Percentiles rank a stretch among this genome's conserved stretches.
Evolutionary conservation across 2,329 filamentous ascomycete species (phyloP).

Genomic region (Sclerotinia sclerotiorum): DNA sequence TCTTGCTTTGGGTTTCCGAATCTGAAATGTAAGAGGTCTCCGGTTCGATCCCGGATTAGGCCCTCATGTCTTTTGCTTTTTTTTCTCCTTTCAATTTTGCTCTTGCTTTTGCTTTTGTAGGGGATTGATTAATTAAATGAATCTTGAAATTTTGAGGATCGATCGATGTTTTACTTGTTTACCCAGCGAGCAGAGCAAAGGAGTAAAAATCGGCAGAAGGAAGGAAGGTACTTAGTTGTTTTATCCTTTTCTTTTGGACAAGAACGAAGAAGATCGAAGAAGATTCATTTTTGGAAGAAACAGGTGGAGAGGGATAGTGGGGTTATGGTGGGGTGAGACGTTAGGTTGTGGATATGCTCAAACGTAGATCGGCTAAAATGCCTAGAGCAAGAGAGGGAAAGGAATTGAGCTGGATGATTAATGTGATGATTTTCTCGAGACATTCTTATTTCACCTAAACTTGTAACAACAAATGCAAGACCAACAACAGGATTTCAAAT

Average conservation of each 20-base stretch:
- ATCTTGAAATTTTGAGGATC: too few species aligned
- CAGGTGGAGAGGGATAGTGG: constrained; percentile 1
- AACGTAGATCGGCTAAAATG: background rate
- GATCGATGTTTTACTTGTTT: too few species aligned
- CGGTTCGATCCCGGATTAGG: constrained; percentile 20
- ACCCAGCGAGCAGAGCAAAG: too few species aligned
- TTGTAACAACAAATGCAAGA: background rate
- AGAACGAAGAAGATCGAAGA: too few species aligned
- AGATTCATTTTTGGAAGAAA: background rate
- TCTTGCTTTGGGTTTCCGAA: constrained; percentile 3
- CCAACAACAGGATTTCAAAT: background rate
- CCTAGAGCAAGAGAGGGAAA: background rate
- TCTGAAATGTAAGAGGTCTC: constrained; percentile 14
- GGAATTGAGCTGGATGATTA: background rate
- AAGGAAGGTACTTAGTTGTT: background rate
- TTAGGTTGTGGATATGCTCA: background rate
- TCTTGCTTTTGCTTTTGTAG: too few species aligned
- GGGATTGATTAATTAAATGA: too few species aligned
- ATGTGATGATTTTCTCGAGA: too few species aligned
- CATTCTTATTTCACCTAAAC: too few species aligned
- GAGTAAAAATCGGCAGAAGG: too few species aligned
- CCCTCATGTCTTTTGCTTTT: background rate
- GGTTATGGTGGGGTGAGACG: background rate
- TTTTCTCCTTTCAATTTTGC: background rate
- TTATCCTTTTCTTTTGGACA: background rate